phyloP scores from a whole-genome alignment of 371 early-diverging fungal species.

The Mucor racemosus region DNA sequence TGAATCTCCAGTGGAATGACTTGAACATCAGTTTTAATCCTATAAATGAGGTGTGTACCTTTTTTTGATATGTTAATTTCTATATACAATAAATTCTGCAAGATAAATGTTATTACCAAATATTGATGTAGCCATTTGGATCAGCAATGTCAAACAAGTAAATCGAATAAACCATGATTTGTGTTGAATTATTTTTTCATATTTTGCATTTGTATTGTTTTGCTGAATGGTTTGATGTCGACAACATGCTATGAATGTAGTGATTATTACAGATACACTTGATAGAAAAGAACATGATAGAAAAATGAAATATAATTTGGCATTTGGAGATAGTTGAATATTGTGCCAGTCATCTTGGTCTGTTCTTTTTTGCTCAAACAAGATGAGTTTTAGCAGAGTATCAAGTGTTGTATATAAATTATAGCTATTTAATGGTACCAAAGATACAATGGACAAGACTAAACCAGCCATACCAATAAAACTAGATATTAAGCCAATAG shows the following conservation, averaged over 20 bases:
- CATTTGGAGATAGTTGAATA: constrained; percentile 4
- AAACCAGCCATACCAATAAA: constrained; percentile 34
- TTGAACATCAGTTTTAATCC: constrained; percentile 11
- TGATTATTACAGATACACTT: constrained; percentile 16
- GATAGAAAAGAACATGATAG: constrained; percentile 15
- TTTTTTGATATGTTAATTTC: neutral
- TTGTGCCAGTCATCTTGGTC: constrained; percentile 12
- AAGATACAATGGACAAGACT: constrained; percentile 25
- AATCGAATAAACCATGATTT: constrained; percentile 29
- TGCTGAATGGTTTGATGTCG: constrained; percentile 1
- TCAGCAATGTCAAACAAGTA: constrained; percentile 12
- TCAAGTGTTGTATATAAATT: constrained; percentile 19
- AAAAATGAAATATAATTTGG: constrained; percentile 20
- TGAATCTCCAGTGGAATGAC: constrained; percentile 24
- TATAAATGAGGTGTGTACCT: constrained; percentile 31
- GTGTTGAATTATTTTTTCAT: neutral
- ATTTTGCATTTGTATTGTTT: neutral
- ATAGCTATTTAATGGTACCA: constrained; percentile 30
- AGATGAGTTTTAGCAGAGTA: constrained; percentile 15
- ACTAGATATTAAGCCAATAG: constrained; percentile 24
- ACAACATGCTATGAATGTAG: constrained; percentile 19
- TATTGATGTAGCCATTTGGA: constrained; percentile 25
- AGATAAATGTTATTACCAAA: constrained; percentile 17
- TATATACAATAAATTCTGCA: neutral
- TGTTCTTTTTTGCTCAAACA: constrained; percentile 16